Evolutionary conservation across 306 rosid genomes (phyloP), one percentile per base, ranked within the genome.

Genomic region (Casuarina equisetifolia): DNA sequence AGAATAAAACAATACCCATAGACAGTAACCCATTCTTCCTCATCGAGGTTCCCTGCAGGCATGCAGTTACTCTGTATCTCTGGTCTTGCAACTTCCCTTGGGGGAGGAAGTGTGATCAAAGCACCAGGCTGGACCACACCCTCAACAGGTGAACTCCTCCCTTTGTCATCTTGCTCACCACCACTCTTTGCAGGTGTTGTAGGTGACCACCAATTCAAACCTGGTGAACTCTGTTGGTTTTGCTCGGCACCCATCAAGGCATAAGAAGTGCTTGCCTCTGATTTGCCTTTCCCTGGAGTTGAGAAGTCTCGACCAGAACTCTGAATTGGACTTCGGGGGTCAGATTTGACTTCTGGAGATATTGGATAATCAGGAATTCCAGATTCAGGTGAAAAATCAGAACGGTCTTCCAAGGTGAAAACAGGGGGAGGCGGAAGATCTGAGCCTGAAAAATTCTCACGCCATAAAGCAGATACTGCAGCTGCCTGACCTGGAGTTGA

Each of bases 391-490:
- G 99, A 91, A 67, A 91, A 88, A 61, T 92, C 98, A 6, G 93
- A 92, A 46, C 91, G 89, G 84, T 96, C 99, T 72, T 96, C 99
- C 86, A 96, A 82, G 38, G 99, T 96, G 84, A 68, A 92, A 73
- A 91, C 81, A 15, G 99, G 99, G 63, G 99, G 99, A 0, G 99
- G 98, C 9, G 98, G 99, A 82, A 96, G 97, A 77, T 96, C 98
- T 0, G 98, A 85, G 77, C 84, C 84, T 55, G 88, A 81, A 72
- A 80, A 80, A 76, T 82, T 96, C 75, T 92, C 99, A 2, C 91
- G 97, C 98, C 99, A 91, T 19, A 87, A 74, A 71, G 98, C 85
- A 82, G 99, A 91, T 52, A 82, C 95, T 1, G 91, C 89, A 66
- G 91, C 96, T 57, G 91, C 90, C 83, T 92, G 99, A 32, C 97